These are phyloP conservation scores for Vaccinium macrocarpon DNA, from an alignment of 148 eudicot genomes.

Conservation along the genomic window DNA sequence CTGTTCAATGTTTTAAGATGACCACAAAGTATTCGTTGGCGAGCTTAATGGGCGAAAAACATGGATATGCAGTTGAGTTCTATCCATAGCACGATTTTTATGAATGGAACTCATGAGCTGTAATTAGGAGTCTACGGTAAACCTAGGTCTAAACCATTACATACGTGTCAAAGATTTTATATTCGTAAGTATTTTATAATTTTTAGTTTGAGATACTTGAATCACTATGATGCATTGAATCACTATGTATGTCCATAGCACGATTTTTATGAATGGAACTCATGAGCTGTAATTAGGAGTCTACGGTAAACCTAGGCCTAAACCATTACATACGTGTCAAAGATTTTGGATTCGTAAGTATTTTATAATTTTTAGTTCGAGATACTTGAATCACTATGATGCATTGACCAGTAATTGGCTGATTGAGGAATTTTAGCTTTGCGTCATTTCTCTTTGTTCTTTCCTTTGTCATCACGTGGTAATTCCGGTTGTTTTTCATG, in stretches of 20 bases:
- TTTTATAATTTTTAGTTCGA: neutral
- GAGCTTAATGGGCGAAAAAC: neutral
- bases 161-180: too few species aligned
- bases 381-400: neutral
- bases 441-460: neutral
- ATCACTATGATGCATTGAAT: neutral
- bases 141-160: too few species aligned
- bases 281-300: neutral
- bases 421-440: neutral
- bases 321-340: too few species aligned
- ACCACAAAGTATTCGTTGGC: neutral
- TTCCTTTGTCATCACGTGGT: neutral
- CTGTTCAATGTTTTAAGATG: too few species aligned
- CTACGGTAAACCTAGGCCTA: neutral
- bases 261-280: neutral
- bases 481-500: neutral
- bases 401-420: neutral
- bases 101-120: neutral
- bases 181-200: neutral
- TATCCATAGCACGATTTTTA: neutral
- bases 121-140: neutral
- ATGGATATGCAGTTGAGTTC: neutral
- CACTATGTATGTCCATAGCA: neutral
- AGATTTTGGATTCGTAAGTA: too few species aligned
- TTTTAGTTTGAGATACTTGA: neutral